Conservation (phyloP, 2,329 filamentous ascomycete genomes). For the Fusarium neocosmosporiellum region DNA sequence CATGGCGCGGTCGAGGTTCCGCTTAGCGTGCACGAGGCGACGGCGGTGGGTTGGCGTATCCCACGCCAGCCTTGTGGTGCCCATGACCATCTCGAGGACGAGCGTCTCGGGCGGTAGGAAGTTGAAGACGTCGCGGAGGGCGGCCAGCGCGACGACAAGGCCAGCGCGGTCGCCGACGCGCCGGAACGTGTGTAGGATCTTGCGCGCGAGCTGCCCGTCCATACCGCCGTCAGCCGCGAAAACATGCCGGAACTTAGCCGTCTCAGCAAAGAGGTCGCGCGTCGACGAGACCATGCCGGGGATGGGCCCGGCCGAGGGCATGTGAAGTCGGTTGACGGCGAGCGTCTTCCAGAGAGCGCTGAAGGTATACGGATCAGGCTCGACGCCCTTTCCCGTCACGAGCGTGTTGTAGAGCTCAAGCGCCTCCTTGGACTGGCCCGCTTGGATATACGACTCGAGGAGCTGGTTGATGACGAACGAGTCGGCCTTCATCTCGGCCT, state of each 20-base stretch:
- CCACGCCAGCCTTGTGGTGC: slow-evolving; percentile 57
- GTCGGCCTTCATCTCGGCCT: slow-evolving; percentile 74
- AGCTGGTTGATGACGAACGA: slow-evolving; percentile 85
- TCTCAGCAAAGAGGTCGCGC: slow-evolving; percentile 59
- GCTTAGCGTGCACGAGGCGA: slow-evolving; percentile 56
- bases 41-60: slow-evolving; percentile 54
- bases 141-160: slow-evolving; percentile 58
- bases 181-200: slow-evolving; percentile 63
- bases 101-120: slow-evolving; percentile 59
- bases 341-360: slow-evolving; percentile 73
- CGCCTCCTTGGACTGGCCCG: slow-evolving; percentile 65
- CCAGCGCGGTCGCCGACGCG: slow-evolving; percentile 57
- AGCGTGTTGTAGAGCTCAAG: slow-evolving; percentile 67
- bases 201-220: slow-evolving; percentile 60
- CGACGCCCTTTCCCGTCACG: slow-evolving; percentile 59
- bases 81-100: slow-evolving; percentile 59
- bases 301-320: slow-evolving; percentile 45
- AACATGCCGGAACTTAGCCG: slow-evolving; percentile 59
- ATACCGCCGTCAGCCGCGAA: slow-evolving; percentile 56
- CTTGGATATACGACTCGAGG: slow-evolving; percentile 73
- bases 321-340: slow-evolving; percentile 60
- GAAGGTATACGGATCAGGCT: slow-evolving; percentile 76
- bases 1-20: slow-evolving; percentile 55
- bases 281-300: slow-evolving; percentile 48
- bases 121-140: slow-evolving; percentile 56